Evolutionary conservation across 257 asterid genomes (phyloP).

Genomic region (Salvia splendens): DNA sequence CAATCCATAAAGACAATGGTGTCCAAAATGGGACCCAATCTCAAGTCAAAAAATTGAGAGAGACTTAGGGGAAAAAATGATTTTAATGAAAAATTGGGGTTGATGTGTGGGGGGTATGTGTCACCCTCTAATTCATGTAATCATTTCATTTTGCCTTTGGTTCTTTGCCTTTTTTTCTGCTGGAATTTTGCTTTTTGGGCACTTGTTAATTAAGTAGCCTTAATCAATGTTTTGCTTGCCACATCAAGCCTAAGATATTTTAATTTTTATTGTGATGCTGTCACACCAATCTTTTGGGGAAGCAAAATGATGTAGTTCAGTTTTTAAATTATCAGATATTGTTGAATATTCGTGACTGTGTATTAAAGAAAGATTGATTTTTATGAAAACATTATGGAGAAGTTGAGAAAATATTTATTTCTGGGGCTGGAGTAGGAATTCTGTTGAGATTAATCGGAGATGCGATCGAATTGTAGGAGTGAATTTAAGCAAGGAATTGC

Average conservation of each 20-base stretch:
- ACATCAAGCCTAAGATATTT: constrained; percentile 3
- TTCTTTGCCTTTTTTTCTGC: constrained; percentile 48
- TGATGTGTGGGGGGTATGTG: not conserved
- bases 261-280: not conserved
- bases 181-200: constrained; percentile 44
- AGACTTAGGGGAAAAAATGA: constrained; percentile 30
- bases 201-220: constrained; percentile 34
- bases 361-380: not conserved
- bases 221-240: constrained; percentile 25
- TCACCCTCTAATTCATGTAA: constrained; percentile 47
- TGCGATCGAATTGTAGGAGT: too few relatives aligned
- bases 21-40: constrained; percentile 65
- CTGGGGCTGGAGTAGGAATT: not conserved
- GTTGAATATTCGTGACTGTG: not conserved
- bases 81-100: constrained; percentile 29
- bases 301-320: constrained; percentile 16
- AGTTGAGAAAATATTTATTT: not conserved
- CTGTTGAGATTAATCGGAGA: too few relatives aligned
- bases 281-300: constrained; percentile 24
- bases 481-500: too few relatives aligned
- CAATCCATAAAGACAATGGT: constrained; percentile 94
- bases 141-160: constrained; percentile 63
- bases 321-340: not conserved
- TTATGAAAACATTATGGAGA: not conserved
- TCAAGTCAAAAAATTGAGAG: constrained; percentile 55